These are phyloP conservation scores for Gillenia trifoliata DNA, from an alignment of 306 rosid species.

Conservation along the genomic window DNA sequence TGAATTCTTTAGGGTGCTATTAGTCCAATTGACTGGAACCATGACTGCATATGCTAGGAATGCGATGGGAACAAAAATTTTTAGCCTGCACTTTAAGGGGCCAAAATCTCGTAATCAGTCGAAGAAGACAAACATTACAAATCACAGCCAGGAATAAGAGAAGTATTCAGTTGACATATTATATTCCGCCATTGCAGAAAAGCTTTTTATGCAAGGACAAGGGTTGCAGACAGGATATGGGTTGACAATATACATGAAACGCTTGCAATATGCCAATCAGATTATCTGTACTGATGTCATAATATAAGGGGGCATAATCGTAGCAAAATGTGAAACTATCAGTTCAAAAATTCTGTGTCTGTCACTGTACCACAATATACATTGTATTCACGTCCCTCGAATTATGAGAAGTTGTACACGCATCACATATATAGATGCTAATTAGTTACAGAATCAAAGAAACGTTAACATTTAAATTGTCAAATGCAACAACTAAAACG, in stretches of 20 bases:
- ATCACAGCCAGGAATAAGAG: neutral
- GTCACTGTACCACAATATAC: neutral
- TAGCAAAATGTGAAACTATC: neutral
- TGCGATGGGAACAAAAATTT: slow-evolving; percentile 80
- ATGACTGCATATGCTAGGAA: slow-evolving; percentile 69
- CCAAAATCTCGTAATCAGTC: slow-evolving; percentile 18
- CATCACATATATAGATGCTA: neutral
- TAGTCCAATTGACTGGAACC: slow-evolving; percentile 97
- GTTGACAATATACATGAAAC: neutral
- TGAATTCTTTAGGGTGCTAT: slow-evolving; percentile 60
- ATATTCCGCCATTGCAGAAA: neutral
- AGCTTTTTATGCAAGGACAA: neutral
- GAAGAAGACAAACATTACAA: neutral
- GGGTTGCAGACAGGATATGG: too few relatives aligned
- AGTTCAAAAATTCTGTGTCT: too few relatives aligned
- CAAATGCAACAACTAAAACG: neutral
- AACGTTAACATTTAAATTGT: neutral
- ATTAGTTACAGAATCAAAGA: neutral
- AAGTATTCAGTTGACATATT: neutral
- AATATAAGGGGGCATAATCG: neutral
- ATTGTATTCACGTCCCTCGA: neutral
- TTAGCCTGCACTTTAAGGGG: slow-evolving; percentile 63
- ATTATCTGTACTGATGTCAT: neutral
- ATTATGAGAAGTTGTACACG: neutral
- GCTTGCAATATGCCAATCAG: neutral